Conservation (phyloP, 73 alveolate genomes). For the Symbiodinium natans region DNA sequence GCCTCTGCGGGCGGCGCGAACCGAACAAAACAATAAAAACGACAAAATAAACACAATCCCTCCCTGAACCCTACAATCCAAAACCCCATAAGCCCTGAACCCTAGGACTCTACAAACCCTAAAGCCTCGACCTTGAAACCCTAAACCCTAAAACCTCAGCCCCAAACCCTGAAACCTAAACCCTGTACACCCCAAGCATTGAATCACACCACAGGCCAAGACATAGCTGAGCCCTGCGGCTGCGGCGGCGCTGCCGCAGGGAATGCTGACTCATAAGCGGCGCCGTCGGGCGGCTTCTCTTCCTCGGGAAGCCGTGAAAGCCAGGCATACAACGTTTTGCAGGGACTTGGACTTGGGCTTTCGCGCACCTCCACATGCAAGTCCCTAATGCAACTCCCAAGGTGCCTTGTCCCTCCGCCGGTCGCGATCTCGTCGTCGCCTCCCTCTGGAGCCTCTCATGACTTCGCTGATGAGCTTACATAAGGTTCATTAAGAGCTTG, state of each 20-base stretch:
- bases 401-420: conserved; percentile 10
- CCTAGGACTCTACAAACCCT: neutral
- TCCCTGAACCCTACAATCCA: neutral
- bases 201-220: no score
- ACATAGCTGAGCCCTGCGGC: neutral
- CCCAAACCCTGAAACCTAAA: neutral
- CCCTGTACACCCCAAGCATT: no score
- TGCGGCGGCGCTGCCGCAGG: conserved; percentile 21
- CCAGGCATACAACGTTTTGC: no score
- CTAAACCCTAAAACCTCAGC: neutral
- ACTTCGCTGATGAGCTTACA: neutral
- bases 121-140: neutral
- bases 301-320: neutral
- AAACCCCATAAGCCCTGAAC: neutral
- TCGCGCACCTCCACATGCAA: no score
- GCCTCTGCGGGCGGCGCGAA: no score
- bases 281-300: neutral
- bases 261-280: neutral
- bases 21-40: no score
- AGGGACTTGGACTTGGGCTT: neutral
- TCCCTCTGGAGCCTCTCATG: neutral
- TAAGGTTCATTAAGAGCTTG: no score
- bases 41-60: no score
- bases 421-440: conserved; percentile 4
- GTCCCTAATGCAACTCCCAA: no score